Evolutionary conservation across 1,139 yeast species (phyloP).

Genomic region (Eremothecium sinecaudum): DNA sequence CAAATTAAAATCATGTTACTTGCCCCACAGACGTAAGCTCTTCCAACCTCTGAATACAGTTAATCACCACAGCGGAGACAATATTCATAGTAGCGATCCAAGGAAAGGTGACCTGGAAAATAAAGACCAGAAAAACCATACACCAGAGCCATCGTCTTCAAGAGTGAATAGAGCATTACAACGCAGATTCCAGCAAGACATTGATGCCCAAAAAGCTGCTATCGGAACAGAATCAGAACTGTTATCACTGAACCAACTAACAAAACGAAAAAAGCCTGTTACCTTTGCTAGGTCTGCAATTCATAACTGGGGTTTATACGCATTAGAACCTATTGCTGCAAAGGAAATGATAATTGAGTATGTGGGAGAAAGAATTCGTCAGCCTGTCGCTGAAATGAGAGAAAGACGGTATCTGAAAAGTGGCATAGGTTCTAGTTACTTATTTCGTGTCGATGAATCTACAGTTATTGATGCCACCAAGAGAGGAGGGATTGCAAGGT

Average conservation of each 20-base stretch:
- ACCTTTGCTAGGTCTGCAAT: slow-evolving; percentile 93
- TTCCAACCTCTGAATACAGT: slow-evolving; percentile 35
- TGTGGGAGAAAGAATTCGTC: slow-evolving; percentile 94
- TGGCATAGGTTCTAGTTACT: slow-evolving; percentile 91
- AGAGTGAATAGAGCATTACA: slow-evolving; percentile 84
- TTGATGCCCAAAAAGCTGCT: slow-evolving; percentile 68
- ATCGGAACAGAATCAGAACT: slow-evolving; percentile 78
- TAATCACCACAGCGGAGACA: slow-evolving; percentile 46
- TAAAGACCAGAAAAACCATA: slow-evolving; percentile 16
- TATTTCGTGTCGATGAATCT: slow-evolving; percentile 86
- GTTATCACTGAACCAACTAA: slow-evolving; percentile 63
- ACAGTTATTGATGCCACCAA: slow-evolving; percentile 96
- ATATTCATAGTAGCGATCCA: slow-evolving; percentile 31
- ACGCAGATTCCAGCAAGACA: slow-evolving; percentile 84
- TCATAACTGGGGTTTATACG: slow-evolving; percentile 97
- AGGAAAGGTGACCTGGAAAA: slow-evolving; percentile 21
- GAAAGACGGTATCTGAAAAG: slow-evolving; percentile 79
- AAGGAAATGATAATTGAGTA: slow-evolving; percentile 97
- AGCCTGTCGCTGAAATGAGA: slow-evolving; percentile 88
- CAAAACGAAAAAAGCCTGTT: slow-evolving; percentile 86
- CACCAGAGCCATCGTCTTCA: slow-evolving; percentile 46
- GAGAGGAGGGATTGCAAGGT: slow-evolving; percentile 92
- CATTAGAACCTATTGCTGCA: slow-evolving; percentile 86
- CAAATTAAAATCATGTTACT: slow-evolving; percentile 58
- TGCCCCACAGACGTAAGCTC: slow-evolving; percentile 65